Evolutionary conservation across 148 eudicot species (phyloP).

Genomic region (Drosera capensis): DNA sequence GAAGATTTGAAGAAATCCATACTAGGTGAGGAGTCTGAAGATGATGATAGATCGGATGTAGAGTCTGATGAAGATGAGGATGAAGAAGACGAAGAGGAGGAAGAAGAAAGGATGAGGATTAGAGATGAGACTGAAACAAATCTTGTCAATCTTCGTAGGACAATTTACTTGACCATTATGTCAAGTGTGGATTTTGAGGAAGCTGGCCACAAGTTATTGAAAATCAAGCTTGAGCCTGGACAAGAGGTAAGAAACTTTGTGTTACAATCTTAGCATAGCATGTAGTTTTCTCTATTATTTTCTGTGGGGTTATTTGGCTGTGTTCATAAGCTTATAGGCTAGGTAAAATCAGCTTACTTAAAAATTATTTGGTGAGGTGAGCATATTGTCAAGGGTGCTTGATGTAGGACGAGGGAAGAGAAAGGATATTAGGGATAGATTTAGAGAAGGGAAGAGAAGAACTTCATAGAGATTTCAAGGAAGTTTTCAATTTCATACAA

Average conservation of each 20-base stretch:
- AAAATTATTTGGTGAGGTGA: too few species aligned
- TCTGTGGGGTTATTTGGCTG: not conserved
- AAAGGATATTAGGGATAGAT: too few species aligned
- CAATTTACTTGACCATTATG: constrained; percentile 89
- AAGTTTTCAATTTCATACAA: too few species aligned
- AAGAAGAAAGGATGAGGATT: constrained; percentile 68
- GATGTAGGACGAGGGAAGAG: too few species aligned
- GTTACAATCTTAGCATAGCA: too few species aligned
- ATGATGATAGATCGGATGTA: too few species aligned
- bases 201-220: constrained; percentile 89
- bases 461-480: too few species aligned
- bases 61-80: constrained; percentile 49
- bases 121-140: constrained; percentile 87
- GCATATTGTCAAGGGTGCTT: too few species aligned
- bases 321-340: too few species aligned
- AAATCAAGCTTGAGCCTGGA: constrained; percentile 93
- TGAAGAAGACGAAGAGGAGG: constrained; percentile 35
- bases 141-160: constrained; percentile 80
- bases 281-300: too few species aligned
- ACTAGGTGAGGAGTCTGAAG: constrained; percentile 81
- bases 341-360: too few species aligned
- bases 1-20: constrained; percentile 75
- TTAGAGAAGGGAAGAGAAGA: too few species aligned
- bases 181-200: constrained; percentile 98
- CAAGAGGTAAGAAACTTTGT: constrained; percentile 53